phyloP scores from a whole-genome alignment of 1,139 yeast species.

The Nakaseomyces glabratus region DNA sequence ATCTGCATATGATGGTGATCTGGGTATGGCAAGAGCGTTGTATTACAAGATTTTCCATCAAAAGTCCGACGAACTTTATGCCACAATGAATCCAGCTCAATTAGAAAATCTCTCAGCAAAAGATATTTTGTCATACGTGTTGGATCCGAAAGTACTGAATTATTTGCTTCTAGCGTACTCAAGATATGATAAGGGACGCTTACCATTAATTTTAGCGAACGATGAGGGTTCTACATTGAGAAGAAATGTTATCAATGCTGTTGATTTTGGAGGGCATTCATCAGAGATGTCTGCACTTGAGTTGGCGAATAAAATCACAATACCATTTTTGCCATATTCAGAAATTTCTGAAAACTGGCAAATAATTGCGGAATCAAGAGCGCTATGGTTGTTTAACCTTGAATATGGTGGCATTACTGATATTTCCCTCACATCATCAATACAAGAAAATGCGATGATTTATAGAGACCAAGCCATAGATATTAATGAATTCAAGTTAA shows the following conservation, averaged over 20 bases:
- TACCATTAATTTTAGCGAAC: constrained; percentile 37
- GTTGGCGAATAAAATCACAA: constrained; percentile 23
- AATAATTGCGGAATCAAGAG: constrained; percentile 66
- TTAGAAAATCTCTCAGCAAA: constrained; percentile 7
- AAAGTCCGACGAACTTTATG: neutral
- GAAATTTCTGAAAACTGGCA: constrained; percentile 37
- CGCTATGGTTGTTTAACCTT: constrained; percentile 46
- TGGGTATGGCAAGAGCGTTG: constrained; percentile 63
- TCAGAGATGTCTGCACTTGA: neutral
- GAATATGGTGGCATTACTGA: constrained; percentile 20
- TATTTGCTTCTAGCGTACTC: constrained; percentile 52
- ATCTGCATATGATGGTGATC: constrained; percentile 73
- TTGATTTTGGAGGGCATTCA: constrained; percentile 25
- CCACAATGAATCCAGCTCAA: constrained; percentile 20
- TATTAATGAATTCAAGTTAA: constrained; percentile 19
- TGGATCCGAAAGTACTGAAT: constrained; percentile 42
- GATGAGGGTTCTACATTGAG: constrained; percentile 43
- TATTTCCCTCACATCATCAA: neutral
- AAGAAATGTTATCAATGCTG: constrained; percentile 36
- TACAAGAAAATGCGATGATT: neutral
- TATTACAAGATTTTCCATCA: constrained; percentile 38
- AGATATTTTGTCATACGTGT: constrained; percentile 21
- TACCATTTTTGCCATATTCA: constrained; percentile 63
- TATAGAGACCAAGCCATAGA: constrained; percentile 9
- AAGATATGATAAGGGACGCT: constrained; percentile 31